These are phyloP conservation scores for Yarrowia divulgata DNA, from an alignment of 805 yeast species.

Conservation along the genomic window DNA sequence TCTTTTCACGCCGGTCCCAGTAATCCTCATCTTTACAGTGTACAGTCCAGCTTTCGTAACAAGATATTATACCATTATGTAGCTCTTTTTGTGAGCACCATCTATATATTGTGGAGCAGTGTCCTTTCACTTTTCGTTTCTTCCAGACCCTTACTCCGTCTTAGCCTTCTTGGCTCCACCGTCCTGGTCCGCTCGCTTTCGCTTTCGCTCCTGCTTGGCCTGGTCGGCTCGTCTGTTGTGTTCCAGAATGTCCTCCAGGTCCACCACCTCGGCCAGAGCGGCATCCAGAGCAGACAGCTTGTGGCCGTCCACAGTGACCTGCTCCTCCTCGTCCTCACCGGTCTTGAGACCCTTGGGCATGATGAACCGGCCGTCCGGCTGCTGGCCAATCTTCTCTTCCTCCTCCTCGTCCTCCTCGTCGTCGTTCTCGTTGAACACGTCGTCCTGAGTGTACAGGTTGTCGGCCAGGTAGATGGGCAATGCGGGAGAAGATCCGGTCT, in stretches of 20 bases:
- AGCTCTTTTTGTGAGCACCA: slow-evolving; percentile 1
- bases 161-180: slow-evolving; percentile 23
- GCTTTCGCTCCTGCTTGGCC: slow-evolving; percentile 38
- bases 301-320: slow-evolving; percentile 48
- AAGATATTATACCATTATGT: slow-evolving; percentile 19
- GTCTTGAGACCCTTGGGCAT: slow-evolving; percentile 42
- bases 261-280: slow-evolving; percentile 83
- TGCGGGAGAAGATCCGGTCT: slow-evolving; percentile 76
- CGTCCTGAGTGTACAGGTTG: slow-evolving; percentile 57
- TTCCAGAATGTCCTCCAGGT: slow-evolving; percentile 69
- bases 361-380: slow-evolving; percentile 36
- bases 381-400: slow-evolving; percentile 41
- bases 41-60: not conserved
- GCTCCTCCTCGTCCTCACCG: slow-evolving; percentile 44
- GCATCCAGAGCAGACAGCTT: slow-evolving; percentile 69
- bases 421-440: slow-evolving; percentile 53
- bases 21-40: too few relatives aligned
- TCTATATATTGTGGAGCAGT: slow-evolving; percentile 4
- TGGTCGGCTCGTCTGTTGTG: slow-evolving; percentile 66
- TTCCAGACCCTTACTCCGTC: slow-evolving; percentile 19
- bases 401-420: slow-evolving; percentile 46
- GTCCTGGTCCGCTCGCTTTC: slow-evolving; percentile 21
- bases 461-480: slow-evolving; percentile 82
- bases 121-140: not conserved
- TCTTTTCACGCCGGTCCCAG: too few relatives aligned